Conservation (phyloP, 169 alveolate species). For the Plasmodium gaboni region DNA sequence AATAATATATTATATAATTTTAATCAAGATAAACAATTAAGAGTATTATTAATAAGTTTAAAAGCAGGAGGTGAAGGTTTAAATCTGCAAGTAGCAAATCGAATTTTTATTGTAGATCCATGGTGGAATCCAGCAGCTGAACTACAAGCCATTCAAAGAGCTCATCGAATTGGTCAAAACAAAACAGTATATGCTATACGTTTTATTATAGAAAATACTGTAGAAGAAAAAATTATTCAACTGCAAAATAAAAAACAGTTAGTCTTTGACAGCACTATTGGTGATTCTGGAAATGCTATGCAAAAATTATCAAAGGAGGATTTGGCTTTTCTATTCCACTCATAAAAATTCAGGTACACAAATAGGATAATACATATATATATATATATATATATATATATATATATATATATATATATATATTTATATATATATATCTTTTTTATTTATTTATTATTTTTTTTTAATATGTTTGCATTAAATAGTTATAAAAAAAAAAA, state of each 20-base stretch:
- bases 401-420: background rate
- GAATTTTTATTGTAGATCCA: constrained; percentile 96
- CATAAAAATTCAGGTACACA: background rate
- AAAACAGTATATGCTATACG: constrained; percentile 95
- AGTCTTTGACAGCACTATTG: constrained; percentile 93
- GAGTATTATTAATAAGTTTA: constrained; percentile 91
- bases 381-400: background rate
- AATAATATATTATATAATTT: constrained; percentile 89
- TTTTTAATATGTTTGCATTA: background rate
- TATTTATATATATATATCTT: background rate
- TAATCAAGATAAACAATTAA: constrained; percentile 86
- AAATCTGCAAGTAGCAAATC: constrained; percentile 97
- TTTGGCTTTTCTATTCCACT: constrained; percentile 88
- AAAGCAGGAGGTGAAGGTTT: constrained; percentile 99
- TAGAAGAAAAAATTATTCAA: constrained; percentile 96
- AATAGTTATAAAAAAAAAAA: no score
- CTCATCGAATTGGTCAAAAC: constrained; percentile 97
- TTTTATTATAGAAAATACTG: constrained; percentile 95
- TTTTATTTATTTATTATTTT: background rate
- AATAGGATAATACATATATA: background rate
- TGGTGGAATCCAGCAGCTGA: constrained; percentile 99
- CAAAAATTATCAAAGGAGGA: constrained; percentile 90
- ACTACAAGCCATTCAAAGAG: constrained; percentile 97
- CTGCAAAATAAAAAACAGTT: constrained; percentile 93
- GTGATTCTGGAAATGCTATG: constrained; percentile 86